phyloP scores from a whole-genome alignment of 768 basidiomycete species.

The Lactifluus hygrophoroides region DNA sequence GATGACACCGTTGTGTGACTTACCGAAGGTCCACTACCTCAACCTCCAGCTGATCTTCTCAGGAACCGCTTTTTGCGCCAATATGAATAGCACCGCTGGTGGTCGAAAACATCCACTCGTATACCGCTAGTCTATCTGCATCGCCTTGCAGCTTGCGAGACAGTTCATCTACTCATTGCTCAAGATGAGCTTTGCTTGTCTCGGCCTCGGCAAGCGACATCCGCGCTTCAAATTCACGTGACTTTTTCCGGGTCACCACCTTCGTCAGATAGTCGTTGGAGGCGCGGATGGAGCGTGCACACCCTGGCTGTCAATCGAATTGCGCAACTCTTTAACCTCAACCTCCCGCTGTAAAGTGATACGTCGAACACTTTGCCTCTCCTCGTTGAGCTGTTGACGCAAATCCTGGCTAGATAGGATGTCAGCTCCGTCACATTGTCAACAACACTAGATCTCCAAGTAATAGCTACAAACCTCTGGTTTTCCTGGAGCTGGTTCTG shows the following conservation, averaged over 20 bases:
- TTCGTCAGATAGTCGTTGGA: background rate
- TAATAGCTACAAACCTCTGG: slow-evolving; percentile 74
- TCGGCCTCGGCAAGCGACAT: slow-evolving; percentile 65
- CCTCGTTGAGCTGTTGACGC: slow-evolving; percentile 57
- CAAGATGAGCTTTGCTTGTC: slow-evolving; percentile 70
- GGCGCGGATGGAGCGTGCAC: slow-evolving; percentile 23
- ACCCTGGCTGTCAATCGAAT: slow-evolving; percentile 64
- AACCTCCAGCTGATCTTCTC: slow-evolving; percentile 72
- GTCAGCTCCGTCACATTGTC: background rate
- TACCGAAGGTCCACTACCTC: slow-evolving; percentile 84
- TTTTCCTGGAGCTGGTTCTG: slow-evolving; percentile 70
- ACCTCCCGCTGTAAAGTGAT: slow-evolving; percentile 73
- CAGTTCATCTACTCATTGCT: slow-evolving; percentile 60
- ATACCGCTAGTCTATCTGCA: slow-evolving; percentile 80
- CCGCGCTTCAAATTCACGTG: slow-evolving; percentile 57
- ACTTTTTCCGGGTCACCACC: slow-evolving; percentile 31
- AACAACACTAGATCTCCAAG: no score
- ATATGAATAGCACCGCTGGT: slow-evolving; percentile 26
- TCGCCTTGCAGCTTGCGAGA: slow-evolving; percentile 60
- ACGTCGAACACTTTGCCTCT: slow-evolving; percentile 68
- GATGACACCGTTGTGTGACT: slow-evolving; percentile 16
- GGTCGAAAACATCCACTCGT: slow-evolving; percentile 53
- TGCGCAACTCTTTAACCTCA: slow-evolving; percentile 67
- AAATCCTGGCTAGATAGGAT: slow-evolving; percentile 54
- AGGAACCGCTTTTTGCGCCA: slow-evolving; percentile 40